phyloP scores from a whole-genome alignment of 2,329 filamentous ascomycete genomes.

The Beauveria caledonica region DNA sequence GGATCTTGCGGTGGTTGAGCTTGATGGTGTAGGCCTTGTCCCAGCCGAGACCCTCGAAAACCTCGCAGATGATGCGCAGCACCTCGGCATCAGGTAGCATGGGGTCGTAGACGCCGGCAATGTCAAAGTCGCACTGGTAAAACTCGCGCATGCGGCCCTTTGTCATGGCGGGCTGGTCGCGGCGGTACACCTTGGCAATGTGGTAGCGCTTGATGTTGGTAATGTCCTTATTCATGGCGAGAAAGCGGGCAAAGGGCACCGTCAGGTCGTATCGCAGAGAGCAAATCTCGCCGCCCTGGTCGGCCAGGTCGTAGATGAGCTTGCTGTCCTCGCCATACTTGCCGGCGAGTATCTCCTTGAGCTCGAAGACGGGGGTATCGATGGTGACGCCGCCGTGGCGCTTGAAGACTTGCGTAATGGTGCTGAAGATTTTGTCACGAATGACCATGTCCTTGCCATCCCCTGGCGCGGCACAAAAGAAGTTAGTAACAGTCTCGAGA shows the following conservation, averaged over 20 bases:
- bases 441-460: slow-evolving; percentile 70
- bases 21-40: slow-evolving; percentile 63
- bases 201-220: slow-evolving; percentile 89
- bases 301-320: slow-evolving; percentile 81
- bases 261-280: slow-evolving; percentile 82
- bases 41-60: slow-evolving; percentile 75
- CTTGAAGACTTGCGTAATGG: slow-evolving; percentile 73
- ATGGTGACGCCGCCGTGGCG: slow-evolving; percentile 72
- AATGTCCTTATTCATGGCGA: slow-evolving; percentile 81
- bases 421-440: slow-evolving; percentile 69
- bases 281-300: slow-evolving; percentile 69
- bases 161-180: slow-evolving; percentile 55
- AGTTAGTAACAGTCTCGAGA: not conserved
- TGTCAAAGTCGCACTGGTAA: slow-evolving; percentile 96
- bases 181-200: slow-evolving; percentile 72
- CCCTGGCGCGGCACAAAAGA: slow-evolving; percentile 33
- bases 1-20: slow-evolving; percentile 77
- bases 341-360: slow-evolving; percentile 76
- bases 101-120: slow-evolving; percentile 77
- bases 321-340: slow-evolving; percentile 92
- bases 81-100: slow-evolving; percentile 94
- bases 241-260: slow-evolving; percentile 83
- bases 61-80: slow-evolving; percentile 72
- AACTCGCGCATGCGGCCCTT: slow-evolving; percentile 94
- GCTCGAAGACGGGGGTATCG: slow-evolving; percentile 77